A percentile compares a stretch with the other conserved stretches of the same genome.
phyloP scores from a whole-genome alignment of 805 yeast genomes.

The Myxozyma monticola region DNA sequence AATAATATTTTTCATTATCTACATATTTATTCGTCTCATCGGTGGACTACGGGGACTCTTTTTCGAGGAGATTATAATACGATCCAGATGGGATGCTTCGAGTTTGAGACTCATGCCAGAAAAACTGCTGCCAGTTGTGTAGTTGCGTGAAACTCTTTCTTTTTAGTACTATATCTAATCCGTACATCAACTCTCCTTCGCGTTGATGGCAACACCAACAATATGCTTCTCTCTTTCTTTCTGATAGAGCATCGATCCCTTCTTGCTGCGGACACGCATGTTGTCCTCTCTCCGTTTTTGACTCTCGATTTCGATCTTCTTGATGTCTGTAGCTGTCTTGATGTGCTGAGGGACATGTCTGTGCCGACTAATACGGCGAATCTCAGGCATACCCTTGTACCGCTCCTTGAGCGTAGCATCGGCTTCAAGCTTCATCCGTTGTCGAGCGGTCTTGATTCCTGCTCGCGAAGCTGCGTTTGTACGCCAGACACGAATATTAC shows the following conservation, averaged over 20 bases:
- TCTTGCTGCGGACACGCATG: conserved; percentile 72
- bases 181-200: neutral
- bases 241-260: conserved; percentile 44
- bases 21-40: too few species aligned
- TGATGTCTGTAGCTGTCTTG: conserved; percentile 87
- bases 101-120: too few species aligned
- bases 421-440: conserved; percentile 82
- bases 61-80: too few species aligned
- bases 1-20: too few species aligned
- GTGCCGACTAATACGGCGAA: conserved; percentile 83
- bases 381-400: conserved; percentile 95
- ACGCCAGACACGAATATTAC: conserved; percentile 93
- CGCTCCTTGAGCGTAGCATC: conserved; percentile 89
- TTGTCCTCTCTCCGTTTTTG: conserved; percentile 81
- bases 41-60: too few species aligned
- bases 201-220: conserved; percentile 57
- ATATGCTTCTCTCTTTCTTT: conserved; percentile 85
- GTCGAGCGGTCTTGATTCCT: conserved; percentile 73
- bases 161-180: neutral
- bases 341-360: conserved; percentile 86
- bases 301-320: conserved; percentile 68
- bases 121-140: too few species aligned
- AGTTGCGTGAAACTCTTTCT: too few species aligned
- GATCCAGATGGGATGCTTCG: too few species aligned
- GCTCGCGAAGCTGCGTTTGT: conserved; percentile 81